A percentile compares a stretch with the other conserved stretches of the same genome.
phyloP scores from a whole-genome alignment of 805 yeast species.

The Yamadazyma scolyti region DNA sequence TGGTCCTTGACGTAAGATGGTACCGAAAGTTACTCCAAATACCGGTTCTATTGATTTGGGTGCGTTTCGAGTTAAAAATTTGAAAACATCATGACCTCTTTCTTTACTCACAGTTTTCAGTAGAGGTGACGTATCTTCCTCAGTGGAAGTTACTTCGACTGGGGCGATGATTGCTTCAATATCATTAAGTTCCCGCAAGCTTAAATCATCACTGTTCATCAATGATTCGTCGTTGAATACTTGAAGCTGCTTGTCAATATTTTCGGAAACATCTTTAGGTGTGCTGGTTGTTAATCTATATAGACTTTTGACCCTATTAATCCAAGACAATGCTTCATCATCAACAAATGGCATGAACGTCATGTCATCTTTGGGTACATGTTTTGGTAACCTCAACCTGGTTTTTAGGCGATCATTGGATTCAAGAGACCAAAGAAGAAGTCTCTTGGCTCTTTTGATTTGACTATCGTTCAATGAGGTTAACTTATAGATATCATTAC shows the following conservation, averaged over 20 bases:
- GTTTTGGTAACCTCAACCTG: conserved; percentile 15
- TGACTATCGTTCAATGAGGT: conserved; percentile 24
- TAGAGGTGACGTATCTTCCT: no score
- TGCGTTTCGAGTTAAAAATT: conserved; percentile 12
- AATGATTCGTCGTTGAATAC: conserved; percentile 1
- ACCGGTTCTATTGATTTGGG: conserved; percentile 19
- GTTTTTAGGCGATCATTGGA: conserved; percentile 24
- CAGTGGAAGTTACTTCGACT: conserved; percentile 4
- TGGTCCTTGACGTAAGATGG: conserved; percentile 26
- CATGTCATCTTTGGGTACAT: conserved; percentile 3
- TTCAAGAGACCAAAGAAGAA: conserved; percentile 37
- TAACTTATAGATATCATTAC: conserved; percentile 26
- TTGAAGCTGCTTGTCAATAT: conserved; percentile 4
- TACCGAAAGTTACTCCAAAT: conserved; percentile 39
- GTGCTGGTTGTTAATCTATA: conserved; percentile 10
- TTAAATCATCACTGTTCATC: neutral
- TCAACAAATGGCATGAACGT: conserved; percentile 24
- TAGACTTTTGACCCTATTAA: conserved; percentile 16
- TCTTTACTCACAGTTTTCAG: conserved; percentile 6
- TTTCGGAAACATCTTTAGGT: neutral
- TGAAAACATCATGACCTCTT: conserved; percentile 20
- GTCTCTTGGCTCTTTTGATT: conserved; percentile 32
- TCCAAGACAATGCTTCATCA: conserved; percentile 32
- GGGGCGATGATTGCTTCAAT: conserved; percentile 5
- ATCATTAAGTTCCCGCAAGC: no score